Evolutionary conservation across 2,329 filamentous ascomycete genomes (phyloP).

Genomic region (Gaeumannomyces sp.): DNA sequence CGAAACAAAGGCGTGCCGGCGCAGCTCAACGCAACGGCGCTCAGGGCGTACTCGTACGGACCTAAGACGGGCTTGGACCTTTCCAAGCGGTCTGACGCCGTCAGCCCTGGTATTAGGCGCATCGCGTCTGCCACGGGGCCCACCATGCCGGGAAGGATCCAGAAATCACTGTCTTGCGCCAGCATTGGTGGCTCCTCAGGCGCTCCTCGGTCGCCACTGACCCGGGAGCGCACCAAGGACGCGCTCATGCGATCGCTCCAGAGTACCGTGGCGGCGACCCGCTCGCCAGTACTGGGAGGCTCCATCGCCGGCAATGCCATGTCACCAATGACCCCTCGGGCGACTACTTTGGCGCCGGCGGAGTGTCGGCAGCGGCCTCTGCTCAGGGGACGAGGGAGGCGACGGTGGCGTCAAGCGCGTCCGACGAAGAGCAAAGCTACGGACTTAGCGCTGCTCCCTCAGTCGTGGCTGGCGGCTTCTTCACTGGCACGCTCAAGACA

Average conservation of each 20-base stretch:
- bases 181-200: conserved; percentile 13
- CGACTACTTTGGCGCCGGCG: conserved; percentile 5
- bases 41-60: conserved; percentile 37
- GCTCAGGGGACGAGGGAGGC: conserved; percentile 32
- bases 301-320: conserved; percentile 30
- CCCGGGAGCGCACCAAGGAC: conserved; percentile 40
- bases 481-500: conserved; percentile 38
- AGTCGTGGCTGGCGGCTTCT: conserved; percentile 17
- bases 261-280: conserved; percentile 21
- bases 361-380: conserved; percentile 19
- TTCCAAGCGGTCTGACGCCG: conserved; percentile 36
- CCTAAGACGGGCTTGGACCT: conserved; percentile 45
- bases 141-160: conserved; percentile 32
- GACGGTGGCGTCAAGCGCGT: conserved; percentile 30
- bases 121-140: conserved; percentile 47
- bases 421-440: conserved; percentile 31
- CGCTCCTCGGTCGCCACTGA: conserved; percentile 37
- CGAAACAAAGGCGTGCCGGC: conserved; percentile 44
- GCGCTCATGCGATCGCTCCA: conserved; percentile 33
- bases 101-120: conserved; percentile 42
- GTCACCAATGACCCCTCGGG: conserved; percentile 28
- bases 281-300: conserved; percentile 32
- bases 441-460: conserved; percentile 14
- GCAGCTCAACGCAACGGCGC: conserved; percentile 39
- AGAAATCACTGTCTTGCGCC: conserved; percentile 26